Base-by-base conservation (phyloP, 2,329 filamentous ascomycete species). In the Zelopaecilomyces penicillatus region DNA sequence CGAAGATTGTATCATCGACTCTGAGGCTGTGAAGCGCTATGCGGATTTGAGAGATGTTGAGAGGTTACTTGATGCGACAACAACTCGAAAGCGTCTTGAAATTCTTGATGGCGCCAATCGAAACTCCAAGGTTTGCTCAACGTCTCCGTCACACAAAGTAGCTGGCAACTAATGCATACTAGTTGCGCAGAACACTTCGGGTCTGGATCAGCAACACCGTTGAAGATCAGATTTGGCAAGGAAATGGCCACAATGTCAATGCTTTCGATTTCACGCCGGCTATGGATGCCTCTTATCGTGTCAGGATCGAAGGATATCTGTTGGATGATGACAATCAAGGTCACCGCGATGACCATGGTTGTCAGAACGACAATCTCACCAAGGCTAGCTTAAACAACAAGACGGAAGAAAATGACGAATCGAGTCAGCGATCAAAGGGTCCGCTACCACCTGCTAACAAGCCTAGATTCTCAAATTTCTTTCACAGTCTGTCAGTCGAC, bases 141-240 rank as follows among this genome's bases (percentile, higher is more conserved):
- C n/a, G n/a, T 8, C 27, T 49, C 41, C 19, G 52, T 52, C 27
- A 43, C 41, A 9, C 38, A 33, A 10, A 51, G 32, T 33, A 44
- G 79, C 61, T 49, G 73, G 80, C 48, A 93, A 87, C 54, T 49
- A 34, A 60, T 45, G 33, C 5, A 8, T 11, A 27, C 5, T 42
- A 87, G 78, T 80, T 86, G 53, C 85, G 83, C 64, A 86, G 84
- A 59, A 95, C 88, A 3, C 73, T 98, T 65, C 85, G 91, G 50
- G 78, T 98, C 51, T 97, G 89, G 89, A 83, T 98, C 57, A 90
- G 82, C 57, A 98, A 98, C 65, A 95, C 89, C 1, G 88, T 84
- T 31, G 88, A 96, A 64, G 87, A 93, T 59, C 93, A 98, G 67
- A 83, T 85, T 30, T 97, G 93, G 93, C 93, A 98, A 66, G 76